Evolutionary conservation across 2,329 filamentous ascomycete genomes (phyloP), one percentile per base, ranked within the genome.

Genomic region (Fonsecaea pedrosoi): DNA sequence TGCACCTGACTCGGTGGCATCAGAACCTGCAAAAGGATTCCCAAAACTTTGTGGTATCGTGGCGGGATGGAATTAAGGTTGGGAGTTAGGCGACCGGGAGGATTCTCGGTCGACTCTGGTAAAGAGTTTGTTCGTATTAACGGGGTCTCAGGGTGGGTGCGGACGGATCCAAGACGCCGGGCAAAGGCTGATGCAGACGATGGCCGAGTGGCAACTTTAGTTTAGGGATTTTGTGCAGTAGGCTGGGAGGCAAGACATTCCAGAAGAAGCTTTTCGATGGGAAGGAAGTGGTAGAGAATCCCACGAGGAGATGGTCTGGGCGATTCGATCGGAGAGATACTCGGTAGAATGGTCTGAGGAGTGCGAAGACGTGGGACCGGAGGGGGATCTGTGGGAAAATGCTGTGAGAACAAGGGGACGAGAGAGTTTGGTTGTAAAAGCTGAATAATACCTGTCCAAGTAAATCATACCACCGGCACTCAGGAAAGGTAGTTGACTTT

Each of bases 191-290:
- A 5, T 45, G 40, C 18, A 25, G 45, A 50, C 12, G 18, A 50
- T 25, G 7, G 38, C 10, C 21, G 57, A 42, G 10, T 40, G 53
- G 34, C 34, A 35, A 40, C 50, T 34, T 45, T 3, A 59, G 54
- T 40, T 9, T 50, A 30, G 38, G 53, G 35, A 38, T 50, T 25
- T 18, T 30, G 48, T 57, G 54, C 54, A 64, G 62, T 58, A 58
- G 54, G 40, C 37, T 48, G 62, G 54, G 62, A 42, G 62, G 62
- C 56, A 57, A 65, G 48, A 63, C 10, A 30, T 18, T 30, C 25
- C 13, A 30, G 8, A 50, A 21, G 45, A 25, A 50, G 9, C 18
- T 21, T 50, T 50, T 50, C 18, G 18, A 21, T 25, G 45, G 40
- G 8, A 50, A 10, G 45, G 18, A 50, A 25, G 45, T 50, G 18